Evolutionary conservation across 1,284 basidiomycete genomes (phyloP).

Genomic region (Marasmius tenuissimus): DNA sequence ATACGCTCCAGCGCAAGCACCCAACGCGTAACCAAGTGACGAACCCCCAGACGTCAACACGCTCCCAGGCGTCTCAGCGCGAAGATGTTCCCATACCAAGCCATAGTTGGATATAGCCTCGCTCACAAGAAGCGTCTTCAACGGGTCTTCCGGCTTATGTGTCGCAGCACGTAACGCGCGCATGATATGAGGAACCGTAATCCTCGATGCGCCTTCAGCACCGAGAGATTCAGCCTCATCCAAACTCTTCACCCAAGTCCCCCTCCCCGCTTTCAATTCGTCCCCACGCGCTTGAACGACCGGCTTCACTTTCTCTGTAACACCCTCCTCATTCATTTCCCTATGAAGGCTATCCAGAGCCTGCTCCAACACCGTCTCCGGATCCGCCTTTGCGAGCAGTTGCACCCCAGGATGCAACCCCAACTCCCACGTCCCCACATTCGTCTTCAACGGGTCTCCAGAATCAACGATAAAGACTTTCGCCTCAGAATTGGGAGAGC

Average conservation of each 20-base stretch:
- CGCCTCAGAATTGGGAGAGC: constrained; percentile 40
- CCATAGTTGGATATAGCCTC: constrained; percentile 63
- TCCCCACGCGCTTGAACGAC: constrained; percentile 18
- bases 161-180: constrained; percentile 43
- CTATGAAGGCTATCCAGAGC: constrained; percentile 36
- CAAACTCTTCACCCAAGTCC: constrained; percentile 24
- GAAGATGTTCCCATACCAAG: constrained; percentile 54
- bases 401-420: constrained; percentile 40
- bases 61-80: constrained; percentile 50
- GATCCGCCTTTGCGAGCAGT: constrained; percentile 56
- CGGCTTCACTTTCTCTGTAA: constrained; percentile 12
- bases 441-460: constrained; percentile 58
- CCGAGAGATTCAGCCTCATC: constrained; percentile 25
- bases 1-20: constrained; percentile 58
- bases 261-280: constrained; percentile 21
- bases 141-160: constrained; percentile 34
- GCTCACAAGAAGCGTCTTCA: constrained; percentile 53
- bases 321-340: constrained; percentile 17
- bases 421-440: constrained; percentile 53
- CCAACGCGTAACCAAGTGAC: constrained; percentile 66
- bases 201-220: constrained; percentile 12
- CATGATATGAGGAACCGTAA: constrained; percentile 51
- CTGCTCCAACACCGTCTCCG: constrained; percentile 50
- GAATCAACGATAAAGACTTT: constrained; percentile 61
- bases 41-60: constrained; percentile 57